Evolutionary conservation across 169 alveolate species (phyloP).

Genomic region (Cyclospora cayetanensis): DNA sequence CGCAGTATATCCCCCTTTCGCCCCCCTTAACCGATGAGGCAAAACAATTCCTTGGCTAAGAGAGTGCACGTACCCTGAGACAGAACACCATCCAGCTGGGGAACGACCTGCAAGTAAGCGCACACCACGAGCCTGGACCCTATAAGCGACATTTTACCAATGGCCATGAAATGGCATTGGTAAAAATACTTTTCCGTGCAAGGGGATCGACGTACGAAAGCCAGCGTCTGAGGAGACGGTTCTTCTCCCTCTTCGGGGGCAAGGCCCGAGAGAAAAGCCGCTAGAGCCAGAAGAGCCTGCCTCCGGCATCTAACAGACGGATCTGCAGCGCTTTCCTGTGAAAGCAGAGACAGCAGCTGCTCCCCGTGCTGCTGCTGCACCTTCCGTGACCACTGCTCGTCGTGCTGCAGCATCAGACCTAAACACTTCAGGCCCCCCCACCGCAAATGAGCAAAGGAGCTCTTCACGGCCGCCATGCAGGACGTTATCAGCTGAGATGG

Average conservation of each 20-base stretch:
- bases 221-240: constrained; percentile 52
- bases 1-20: no score
- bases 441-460: constrained; percentile 24
- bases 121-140: no score
- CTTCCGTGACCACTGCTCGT: constrained; percentile 33
- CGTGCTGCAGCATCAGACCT: constrained; percentile 47
- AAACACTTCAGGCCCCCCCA: constrained; percentile 41
- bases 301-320: constrained; percentile 28
- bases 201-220: constrained; percentile 47
- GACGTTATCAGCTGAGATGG: constrained; percentile 8
- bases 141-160: no score
- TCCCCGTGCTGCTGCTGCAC: constrained; percentile 57
- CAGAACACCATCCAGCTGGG: constrained; percentile 14
- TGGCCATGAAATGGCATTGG: no score
- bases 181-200: no score
- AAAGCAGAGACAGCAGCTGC: constrained; percentile 14
- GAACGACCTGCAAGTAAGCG: constrained; percentile 14
- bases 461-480: constrained; percentile 49
- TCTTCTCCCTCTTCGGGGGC: constrained; percentile 62
- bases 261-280: constrained; percentile 35
- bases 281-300: constrained; percentile 52
- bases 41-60: no score
- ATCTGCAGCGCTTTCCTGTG: constrained; percentile 36
- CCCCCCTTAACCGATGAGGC: no score
- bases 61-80: constrained; percentile 29